Conservation (phyloP, 257 asterid genomes). For the Nicotiana attenuata region DNA sequence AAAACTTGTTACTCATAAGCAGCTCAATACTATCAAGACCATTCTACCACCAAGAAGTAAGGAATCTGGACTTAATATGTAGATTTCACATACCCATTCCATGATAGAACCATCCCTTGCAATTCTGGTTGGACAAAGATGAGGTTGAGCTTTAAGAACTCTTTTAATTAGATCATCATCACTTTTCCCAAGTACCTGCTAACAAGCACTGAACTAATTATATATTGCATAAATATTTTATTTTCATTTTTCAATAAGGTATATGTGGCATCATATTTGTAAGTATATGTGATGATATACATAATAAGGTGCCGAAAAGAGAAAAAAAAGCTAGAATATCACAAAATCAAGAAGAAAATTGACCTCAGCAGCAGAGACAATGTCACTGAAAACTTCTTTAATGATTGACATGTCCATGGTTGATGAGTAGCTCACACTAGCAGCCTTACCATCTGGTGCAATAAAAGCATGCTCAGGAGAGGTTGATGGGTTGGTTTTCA, state of each 20-base stretch:
- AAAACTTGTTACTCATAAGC: not conserved
- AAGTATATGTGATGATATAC: not conserved
- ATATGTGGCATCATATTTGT: not conserved
- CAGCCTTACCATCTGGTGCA: conserved; percentile 65
- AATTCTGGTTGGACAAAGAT: conserved; percentile 51
- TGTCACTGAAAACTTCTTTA: conserved; percentile 52
- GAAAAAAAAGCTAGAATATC: not conserved
- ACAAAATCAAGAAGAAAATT: not conserved
- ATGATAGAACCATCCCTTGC: conserved; percentile 67
- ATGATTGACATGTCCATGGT: conserved; percentile 78
- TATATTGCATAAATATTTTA: not conserved
- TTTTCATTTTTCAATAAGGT: too few relatives aligned
- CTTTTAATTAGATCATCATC: conserved; percentile 41
- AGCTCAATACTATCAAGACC: not conserved
- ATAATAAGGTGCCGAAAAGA: not conserved
- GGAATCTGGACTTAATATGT: not conserved
- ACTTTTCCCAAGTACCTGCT: conserved; percentile 57
- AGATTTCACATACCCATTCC: conserved; percentile 67
- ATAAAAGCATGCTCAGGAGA: conserved; percentile 73
- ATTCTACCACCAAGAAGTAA: too few relatives aligned
- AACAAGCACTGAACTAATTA: not conserved
- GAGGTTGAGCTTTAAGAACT: conserved; percentile 54
- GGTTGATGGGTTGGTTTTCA: conserved; percentile 85
- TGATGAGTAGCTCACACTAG: conserved; percentile 71
- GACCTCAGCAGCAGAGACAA: conserved; percentile 71